Evolutionary conservation across 176 grass and related monocot genomes (phyloP).

Genomic region (Bolboschoenus planiculmis): DNA sequence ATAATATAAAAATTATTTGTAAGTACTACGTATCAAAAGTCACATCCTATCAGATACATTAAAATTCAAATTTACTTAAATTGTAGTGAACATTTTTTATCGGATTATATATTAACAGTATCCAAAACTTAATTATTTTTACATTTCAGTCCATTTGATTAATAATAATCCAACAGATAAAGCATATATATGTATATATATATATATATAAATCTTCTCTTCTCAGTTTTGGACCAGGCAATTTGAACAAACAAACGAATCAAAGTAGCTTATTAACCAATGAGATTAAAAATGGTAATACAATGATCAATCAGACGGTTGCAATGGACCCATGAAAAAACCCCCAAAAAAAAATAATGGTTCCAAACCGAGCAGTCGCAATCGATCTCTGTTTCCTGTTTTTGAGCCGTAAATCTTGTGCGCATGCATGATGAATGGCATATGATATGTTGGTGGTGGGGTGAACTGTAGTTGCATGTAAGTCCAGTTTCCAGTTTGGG

Average conservation of each 20-base stretch:
- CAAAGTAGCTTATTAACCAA: not conserved
- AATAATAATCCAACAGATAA: too few relatives aligned
- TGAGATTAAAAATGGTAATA: not conserved
- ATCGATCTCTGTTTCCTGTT: not conserved
- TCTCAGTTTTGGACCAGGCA: not conserved
- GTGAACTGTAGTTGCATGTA: not conserved
- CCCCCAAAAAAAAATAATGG: not conserved
- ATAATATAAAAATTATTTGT: too few relatives aligned
- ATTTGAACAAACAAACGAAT: not conserved
- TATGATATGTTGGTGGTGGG: not conserved
- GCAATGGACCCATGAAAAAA: not conserved
- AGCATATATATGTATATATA: too few relatives aligned
- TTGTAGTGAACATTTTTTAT: too few relatives aligned
- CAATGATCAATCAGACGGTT: not conserved
- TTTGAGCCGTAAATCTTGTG: constrained; percentile 20
- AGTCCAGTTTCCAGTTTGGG: not conserved
- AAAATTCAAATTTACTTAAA: too few relatives aligned
- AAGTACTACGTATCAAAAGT: too few relatives aligned
- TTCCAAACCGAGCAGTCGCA: not conserved
- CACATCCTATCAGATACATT: too few relatives aligned
- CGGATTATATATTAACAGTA: too few relatives aligned
- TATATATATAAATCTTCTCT: not conserved
- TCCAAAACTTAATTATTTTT: too few relatives aligned
- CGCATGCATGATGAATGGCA: not conserved
- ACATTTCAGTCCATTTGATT: too few relatives aligned